Evolutionary conservation across 176 grass and related monocot genomes (phyloP).

Genomic region (Musa itinerans): DNA sequence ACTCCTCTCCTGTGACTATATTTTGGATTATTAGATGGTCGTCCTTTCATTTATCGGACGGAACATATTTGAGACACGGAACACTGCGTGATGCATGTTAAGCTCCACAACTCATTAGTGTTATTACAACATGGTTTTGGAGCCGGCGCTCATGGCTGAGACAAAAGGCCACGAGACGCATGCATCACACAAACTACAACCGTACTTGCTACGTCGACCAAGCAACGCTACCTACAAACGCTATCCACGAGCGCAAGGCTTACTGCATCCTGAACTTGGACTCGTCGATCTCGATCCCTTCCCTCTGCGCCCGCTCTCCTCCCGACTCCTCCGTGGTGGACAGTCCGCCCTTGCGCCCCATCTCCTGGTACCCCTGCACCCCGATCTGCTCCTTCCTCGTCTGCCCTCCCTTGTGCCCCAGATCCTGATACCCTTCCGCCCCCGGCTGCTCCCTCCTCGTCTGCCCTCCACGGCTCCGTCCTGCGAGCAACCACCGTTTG

Average conservation of each 20-base stretch:
- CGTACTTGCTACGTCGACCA: no score
- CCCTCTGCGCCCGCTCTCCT: conserved; percentile 16
- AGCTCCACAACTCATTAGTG: no score
- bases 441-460: conserved; percentile 17
- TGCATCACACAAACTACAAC: not conserved
- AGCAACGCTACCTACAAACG: no score
- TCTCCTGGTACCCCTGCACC: conserved; percentile 26
- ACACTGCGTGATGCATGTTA: no score
- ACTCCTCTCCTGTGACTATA: no score
- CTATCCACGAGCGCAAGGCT: not conserved
- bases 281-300: conserved; percentile 33
- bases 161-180: no score
- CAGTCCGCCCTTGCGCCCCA: conserved; percentile 38
- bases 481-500: not conserved
- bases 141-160: no score
- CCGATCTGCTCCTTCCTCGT: conserved; percentile 32
- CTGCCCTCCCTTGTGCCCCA: conserved; percentile 26
- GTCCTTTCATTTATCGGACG: no score
- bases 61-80: no score
- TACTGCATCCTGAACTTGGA: conserved; percentile 16
- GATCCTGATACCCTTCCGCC: conserved; percentile 13
- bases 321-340: conserved; percentile 32
- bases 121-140: no score
- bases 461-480: conserved; percentile 20
- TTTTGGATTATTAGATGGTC: no score